phyloP scores from a whole-genome alignment of 2,329 filamentous ascomycete species.

The Botrytis pseudocinerea region DNA sequence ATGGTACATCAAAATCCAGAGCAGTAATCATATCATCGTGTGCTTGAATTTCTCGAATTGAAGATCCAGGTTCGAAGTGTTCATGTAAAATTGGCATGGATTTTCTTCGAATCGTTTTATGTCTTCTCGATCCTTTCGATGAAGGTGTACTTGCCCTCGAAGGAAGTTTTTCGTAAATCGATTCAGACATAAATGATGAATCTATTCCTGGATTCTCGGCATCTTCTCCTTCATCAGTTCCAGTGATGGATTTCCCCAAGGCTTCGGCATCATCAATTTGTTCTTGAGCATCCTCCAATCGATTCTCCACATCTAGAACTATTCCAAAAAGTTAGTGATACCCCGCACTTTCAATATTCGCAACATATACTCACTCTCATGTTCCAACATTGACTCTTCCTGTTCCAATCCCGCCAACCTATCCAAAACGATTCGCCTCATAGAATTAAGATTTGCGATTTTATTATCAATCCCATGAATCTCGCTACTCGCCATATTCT shows the following conservation, averaged over 20 bases:
- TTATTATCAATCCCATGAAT: constrained; percentile 97
- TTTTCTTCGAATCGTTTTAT: constrained; percentile 65
- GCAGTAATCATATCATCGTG: constrained; percentile 88
- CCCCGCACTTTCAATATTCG: not conserved
- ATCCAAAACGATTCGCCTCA: constrained; percentile 90
- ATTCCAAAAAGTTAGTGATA: constrained; percentile 27
- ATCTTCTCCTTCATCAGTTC: constrained; percentile 57
- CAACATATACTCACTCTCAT: constrained; percentile 65
- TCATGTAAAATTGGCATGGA: constrained; percentile 96
- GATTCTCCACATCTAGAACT: constrained; percentile 64
- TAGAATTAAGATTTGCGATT: constrained; percentile 86
- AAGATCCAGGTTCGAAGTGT: constrained; percentile 86
- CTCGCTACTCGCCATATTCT: constrained; percentile 96
- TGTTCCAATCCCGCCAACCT: constrained; percentile 83
- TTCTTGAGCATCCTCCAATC: constrained; percentile 62
- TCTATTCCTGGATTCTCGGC: constrained; percentile 44
- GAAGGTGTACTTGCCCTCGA: constrained; percentile 51
- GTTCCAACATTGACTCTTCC: constrained; percentile 86
- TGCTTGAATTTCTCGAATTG: constrained; percentile 83
- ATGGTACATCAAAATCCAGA: constrained; percentile 94
- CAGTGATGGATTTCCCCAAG: constrained; percentile 52
- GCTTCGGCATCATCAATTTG: constrained; percentile 60
- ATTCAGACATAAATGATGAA: constrained; percentile 90
- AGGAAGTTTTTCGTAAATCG: constrained; percentile 91
- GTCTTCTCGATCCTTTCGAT: constrained; percentile 49